Conservation (phyloP, 2,329 filamentous ascomycete genomes). For the Cladosporium oxysporum region DNA sequence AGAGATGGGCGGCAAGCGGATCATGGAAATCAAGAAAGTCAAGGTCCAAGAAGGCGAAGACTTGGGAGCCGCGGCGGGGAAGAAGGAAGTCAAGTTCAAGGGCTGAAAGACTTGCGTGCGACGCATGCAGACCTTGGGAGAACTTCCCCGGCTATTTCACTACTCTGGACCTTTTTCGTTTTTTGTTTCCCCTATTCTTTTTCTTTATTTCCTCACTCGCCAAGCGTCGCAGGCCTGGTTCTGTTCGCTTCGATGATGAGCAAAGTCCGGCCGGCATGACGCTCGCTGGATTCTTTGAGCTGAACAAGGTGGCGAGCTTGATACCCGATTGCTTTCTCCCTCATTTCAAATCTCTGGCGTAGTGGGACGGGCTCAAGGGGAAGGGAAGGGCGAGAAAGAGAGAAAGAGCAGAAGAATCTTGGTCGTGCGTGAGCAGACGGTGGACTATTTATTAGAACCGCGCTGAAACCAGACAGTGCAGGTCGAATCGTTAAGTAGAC, state of each 20-base stretch:
- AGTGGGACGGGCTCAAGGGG: background rate
- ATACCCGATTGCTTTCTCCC: background rate
- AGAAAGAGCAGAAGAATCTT: background rate
- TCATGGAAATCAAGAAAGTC: conserved; percentile 39
- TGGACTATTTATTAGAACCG: background rate
- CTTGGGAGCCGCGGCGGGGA: background rate
- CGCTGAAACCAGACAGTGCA: background rate
- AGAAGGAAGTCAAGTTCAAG: conserved; percentile 17
- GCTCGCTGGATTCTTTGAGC: background rate
- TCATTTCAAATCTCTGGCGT: background rate
- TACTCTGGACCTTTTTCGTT: background rate
- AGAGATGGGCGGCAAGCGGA: conserved; percentile 69
- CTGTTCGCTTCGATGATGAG: background rate
- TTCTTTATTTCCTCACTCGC: background rate
- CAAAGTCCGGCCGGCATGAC: too few species aligned
- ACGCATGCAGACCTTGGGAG: background rate
- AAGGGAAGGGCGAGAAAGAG: too few species aligned
- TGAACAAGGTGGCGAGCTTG: background rate
- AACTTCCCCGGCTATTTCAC: background rate
- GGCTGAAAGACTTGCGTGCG: background rate
- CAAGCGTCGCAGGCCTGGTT: background rate
- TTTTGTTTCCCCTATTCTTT: background rate
- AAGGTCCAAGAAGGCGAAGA: conserved; percentile 11
- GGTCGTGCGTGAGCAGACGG: background rate
- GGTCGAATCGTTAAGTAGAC: background rate